Conservation (phyloP, 2,329 filamentous ascomycete genomes). For the Colletotrichum sp. region DNA sequence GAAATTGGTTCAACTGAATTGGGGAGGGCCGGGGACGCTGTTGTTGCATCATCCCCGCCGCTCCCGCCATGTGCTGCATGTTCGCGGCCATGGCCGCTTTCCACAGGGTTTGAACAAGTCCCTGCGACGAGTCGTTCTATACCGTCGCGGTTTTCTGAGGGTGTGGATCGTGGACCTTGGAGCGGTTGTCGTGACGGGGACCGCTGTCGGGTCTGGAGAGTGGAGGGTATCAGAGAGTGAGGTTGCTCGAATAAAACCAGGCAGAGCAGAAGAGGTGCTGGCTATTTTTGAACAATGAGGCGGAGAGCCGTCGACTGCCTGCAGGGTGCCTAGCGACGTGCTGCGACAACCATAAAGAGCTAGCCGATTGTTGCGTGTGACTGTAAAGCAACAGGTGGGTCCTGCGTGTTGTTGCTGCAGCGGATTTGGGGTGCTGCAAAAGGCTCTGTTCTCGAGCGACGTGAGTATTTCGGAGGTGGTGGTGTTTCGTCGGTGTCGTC, state of each 20-base stretch:
- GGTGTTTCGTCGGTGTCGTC: neutral
- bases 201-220: neutral
- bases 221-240: neutral
- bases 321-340: conserved; percentile 35
- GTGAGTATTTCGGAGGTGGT: neutral
- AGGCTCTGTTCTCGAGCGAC: neutral
- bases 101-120: conserved; percentile 21
- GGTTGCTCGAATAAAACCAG: neutral
- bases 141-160: conserved; percentile 8
- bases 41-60: conserved; percentile 50
- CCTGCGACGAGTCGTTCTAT: neutral
- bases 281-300: conserved; percentile 21
- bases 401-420: neutral
- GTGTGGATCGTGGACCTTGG: neutral
- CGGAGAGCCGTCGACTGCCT: conserved; percentile 27
- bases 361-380: neutral
- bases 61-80: conserved; percentile 60
- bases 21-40: conserved; percentile 38
- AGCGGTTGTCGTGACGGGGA: neutral
- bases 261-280: neutral
- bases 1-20: conserved; percentile 39
- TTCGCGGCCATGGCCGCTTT: conserved; percentile 64
- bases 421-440: neutral
- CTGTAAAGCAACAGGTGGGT: neutral
- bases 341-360: conserved; percentile 36